Evolutionary conservation across 495 filamentous ascomycete species (phyloP), one percentile per base, ranked within the genome.

Genomic region (Astrothelium subdiscretum): DNA sequence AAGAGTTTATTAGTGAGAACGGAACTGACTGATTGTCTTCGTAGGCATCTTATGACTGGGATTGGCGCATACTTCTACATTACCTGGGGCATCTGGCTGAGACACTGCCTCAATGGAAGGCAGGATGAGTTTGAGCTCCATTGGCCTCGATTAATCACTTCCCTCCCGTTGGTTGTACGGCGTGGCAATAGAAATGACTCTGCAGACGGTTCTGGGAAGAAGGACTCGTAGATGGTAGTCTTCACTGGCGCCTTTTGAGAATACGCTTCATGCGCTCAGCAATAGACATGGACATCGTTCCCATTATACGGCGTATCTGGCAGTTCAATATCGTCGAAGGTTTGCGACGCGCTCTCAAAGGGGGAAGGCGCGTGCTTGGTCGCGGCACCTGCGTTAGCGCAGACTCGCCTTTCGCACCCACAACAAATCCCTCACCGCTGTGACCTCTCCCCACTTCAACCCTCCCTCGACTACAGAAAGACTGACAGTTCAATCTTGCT

Each of bases 61-160:
- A 72, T 77, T 27, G 83, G 87, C 67, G 92, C 89, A 52, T 95
- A 95, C 71, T 83, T 87, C 65, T 88, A 92, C 69, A 90, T 96
- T 63, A 74, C 85, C 22, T 96, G 90, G 88, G 85, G 90, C 12
- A 87, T 95, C 27, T 96, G 89, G 86, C 79, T 95, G 10, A 84
- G 88, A 40, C 86, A 88, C 64, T 91, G 88, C 66, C 75, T 96
- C 58, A 35, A 59, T 35, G 57, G 57, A 35, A n/a, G 26, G 22
- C 31, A 59, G 35, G 57, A 59, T 42, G 57, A 59, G 31, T 59
- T 22, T n/a, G 35, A 59, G 31, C 31, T 59, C 61, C 68, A 80
- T 59, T 97, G 92, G 92, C 81, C 84, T 8, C 81, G 78, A 32
- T 68, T 85, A 42, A 81, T 82, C 69, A 73, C 72, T 3, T 81